Percentiles rank a stretch among this genome's conserved stretches.
phyloP scores from a whole-genome alignment of 495 filamentous ascomycete species.

The Neurospora sp. region DNA sequence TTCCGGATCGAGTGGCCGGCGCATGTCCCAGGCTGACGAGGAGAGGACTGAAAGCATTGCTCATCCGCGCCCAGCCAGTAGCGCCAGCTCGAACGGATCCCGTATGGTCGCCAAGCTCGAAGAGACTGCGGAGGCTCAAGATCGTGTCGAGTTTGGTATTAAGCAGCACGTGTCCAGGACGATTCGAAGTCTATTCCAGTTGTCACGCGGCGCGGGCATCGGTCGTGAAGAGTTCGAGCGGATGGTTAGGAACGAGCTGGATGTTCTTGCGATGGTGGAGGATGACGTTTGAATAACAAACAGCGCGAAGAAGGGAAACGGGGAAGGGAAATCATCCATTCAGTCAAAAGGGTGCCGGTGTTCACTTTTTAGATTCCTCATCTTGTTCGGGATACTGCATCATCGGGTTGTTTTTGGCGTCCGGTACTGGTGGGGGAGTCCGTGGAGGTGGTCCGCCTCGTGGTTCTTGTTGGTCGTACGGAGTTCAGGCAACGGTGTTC shows the following conservation, averaged over 20 bases:
- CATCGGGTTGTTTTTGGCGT: neutral
- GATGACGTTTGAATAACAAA: slow-evolving; percentile 34
- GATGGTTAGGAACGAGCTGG: slow-evolving; percentile 69
- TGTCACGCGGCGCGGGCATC: slow-evolving; percentile 73
- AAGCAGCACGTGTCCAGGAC: slow-evolving; percentile 83
- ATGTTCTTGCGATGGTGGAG: slow-evolving; percentile 66
- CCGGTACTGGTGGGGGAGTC: neutral
- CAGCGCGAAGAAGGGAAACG: neutral
- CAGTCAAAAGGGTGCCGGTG: neutral
- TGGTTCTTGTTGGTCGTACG: neutral
- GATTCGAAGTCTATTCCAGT: slow-evolving; percentile 77
- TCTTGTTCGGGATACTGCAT: neutral
- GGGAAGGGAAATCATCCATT: neutral
- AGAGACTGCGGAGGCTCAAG: slow-evolving; percentile 50
- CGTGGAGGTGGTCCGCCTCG: neutral
- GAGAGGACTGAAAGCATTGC: slow-evolving; percentile 19
- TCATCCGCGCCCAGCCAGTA: slow-evolving; percentile 41
- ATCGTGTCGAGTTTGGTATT: slow-evolving; percentile 65
- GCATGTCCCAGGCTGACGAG: slow-evolving; percentile 17
- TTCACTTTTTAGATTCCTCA: neutral
- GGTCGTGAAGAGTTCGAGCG: slow-evolving; percentile 74
- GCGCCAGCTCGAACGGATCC: slow-evolving; percentile 44
- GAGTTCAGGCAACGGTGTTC: neutral
- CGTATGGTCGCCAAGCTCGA: slow-evolving; percentile 56
- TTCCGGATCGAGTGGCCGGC: neutral